Conservation (phyloP, 768 basidiomycete species). For the Suillus decipiens region DNA sequence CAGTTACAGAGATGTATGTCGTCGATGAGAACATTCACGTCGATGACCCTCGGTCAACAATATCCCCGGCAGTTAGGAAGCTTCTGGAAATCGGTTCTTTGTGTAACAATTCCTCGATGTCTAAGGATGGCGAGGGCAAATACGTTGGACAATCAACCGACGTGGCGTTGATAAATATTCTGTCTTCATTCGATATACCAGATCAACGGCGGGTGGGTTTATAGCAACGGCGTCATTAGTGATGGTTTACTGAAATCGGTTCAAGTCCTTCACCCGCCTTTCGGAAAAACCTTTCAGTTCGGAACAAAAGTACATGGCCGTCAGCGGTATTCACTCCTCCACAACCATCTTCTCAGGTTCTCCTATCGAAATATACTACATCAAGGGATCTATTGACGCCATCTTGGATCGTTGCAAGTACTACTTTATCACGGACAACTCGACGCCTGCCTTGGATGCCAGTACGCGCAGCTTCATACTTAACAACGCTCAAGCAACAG, state of each 20-base stretch:
- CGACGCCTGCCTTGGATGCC: slow-evolving; percentile 77
- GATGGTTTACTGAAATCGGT: slow-evolving; percentile 12
- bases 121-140: slow-evolving; percentile 65
- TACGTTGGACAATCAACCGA: slow-evolving; percentile 91
- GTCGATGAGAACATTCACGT: slow-evolving; percentile 80
- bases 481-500: slow-evolving; percentile 68
- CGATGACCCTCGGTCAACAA: slow-evolving; percentile 46
- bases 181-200: slow-evolving; percentile 61
- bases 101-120: slow-evolving; percentile 83
- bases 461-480: slow-evolving; percentile 68
- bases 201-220: slow-evolving; percentile 71
- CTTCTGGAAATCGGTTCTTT: slow-evolving; percentile 81
- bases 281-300: slow-evolving; percentile 91
- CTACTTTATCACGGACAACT: slow-evolving; percentile 89
- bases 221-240: not conserved
- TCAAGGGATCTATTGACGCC: slow-evolving; percentile 90
- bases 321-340: slow-evolving; percentile 67
- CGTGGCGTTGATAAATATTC: slow-evolving; percentile 84
- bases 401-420: slow-evolving; percentile 85
- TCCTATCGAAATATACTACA: slow-evolving; percentile 78
- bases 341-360: slow-evolving; percentile 31
- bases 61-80: slow-evolving; percentile 70
- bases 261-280: slow-evolving; percentile 65
- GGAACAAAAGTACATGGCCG: slow-evolving; percentile 91
- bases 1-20: slow-evolving; percentile 83